Conservation (phyloP, 768 basidiomycete genomes). For the Pisolithus orientalis region DNA sequence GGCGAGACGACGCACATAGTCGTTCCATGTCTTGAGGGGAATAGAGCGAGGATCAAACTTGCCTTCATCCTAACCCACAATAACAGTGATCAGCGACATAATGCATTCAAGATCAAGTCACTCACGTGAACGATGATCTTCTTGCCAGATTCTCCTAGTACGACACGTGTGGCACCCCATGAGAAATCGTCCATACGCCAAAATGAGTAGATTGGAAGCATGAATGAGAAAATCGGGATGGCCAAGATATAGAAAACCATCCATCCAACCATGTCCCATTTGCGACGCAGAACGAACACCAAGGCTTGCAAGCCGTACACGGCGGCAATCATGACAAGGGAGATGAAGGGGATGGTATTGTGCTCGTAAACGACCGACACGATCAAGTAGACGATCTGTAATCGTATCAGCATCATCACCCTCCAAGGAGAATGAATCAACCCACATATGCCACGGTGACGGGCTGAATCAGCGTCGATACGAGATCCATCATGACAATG, state of each 20-base stretch:
- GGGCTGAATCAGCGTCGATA: conserved; percentile 81
- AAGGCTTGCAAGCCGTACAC: conserved; percentile 93
- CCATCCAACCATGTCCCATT: conserved; percentile 99
- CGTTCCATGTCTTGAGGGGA: conserved; percentile 94
- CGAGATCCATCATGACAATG: conserved; percentile 91
- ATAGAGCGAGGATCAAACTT: conserved; percentile 93
- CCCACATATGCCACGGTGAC: conserved; percentile 87
- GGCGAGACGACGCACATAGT: conserved; percentile 58
- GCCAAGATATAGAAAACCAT: conserved; percentile 95
- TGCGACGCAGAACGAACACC: conserved; percentile 86
- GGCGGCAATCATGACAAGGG: conserved; percentile 88
- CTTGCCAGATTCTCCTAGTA: conserved; percentile 92
- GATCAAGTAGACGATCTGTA: conserved; percentile 81
- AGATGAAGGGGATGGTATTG: conserved; percentile 68
- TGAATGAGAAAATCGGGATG: conserved; percentile 89
- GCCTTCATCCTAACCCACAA: conserved; percentile 73
- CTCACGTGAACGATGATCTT: conserved; percentile 91
- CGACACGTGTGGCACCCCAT: conserved; percentile 90
- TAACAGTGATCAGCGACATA: conserved; percentile 2
- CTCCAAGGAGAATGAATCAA: conserved; percentile 9
- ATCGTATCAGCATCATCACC: not conserved
- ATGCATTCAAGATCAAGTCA: conserved; percentile 5
- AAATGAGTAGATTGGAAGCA: conserved; percentile 92
- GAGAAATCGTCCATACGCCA: conserved; percentile 99
- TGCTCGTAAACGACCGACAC: conserved; percentile 66